Evolutionary conservation across 768 basidiomycete genomes (phyloP).

Genomic region (Rhodotorula graminis): DNA sequence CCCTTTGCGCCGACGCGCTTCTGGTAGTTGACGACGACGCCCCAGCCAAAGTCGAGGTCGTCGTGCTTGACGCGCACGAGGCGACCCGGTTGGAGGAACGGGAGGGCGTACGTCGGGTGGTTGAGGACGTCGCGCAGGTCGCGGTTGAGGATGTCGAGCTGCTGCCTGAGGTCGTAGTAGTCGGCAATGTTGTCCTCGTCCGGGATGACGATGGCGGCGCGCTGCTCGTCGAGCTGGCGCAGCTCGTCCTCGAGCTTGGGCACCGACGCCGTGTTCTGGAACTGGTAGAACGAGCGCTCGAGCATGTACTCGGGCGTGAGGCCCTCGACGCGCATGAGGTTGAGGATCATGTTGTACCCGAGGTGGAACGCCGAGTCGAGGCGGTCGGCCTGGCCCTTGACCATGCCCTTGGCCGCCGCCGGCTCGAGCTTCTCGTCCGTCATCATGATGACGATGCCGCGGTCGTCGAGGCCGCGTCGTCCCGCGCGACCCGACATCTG

Average conservation of each 20-base stretch:
- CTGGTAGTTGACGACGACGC: slow-evolving; percentile 83
- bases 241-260: slow-evolving; percentile 78
- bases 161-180: slow-evolving; percentile 89
- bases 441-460: slow-evolving; percentile 99
- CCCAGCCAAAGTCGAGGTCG: slow-evolving; percentile 92
- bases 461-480: slow-evolving; percentile 90
- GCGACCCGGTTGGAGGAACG: slow-evolving; percentile 86
- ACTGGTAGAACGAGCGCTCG: slow-evolving; percentile 95
- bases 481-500: slow-evolving; percentile 99
- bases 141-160: slow-evolving; percentile 77
- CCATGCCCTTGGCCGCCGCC: slow-evolving; percentile 84
- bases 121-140: slow-evolving; percentile 91
- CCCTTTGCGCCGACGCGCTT: slow-evolving; percentile 76
- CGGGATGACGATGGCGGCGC: slow-evolving; percentile 64
- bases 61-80: slow-evolving; percentile 85
- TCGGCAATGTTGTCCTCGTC: slow-evolving; percentile 78
- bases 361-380: slow-evolving; percentile 97
- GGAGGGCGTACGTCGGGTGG: slow-evolving; percentile 88
- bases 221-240: slow-evolving; percentile 63
- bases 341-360: slow-evolving; percentile 98
- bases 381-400: slow-evolving; percentile 94
- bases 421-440: slow-evolving; percentile 97
- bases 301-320: slow-evolving; percentile 98
- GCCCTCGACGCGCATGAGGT: slow-evolving; percentile 96
- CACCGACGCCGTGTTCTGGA: slow-evolving; percentile 89